A percentile compares a stretch with the other conserved stretches of the same genome.
Conservation (phyloP, 1,139 yeast genomes). For the Suhomyces maxii region DNA sequence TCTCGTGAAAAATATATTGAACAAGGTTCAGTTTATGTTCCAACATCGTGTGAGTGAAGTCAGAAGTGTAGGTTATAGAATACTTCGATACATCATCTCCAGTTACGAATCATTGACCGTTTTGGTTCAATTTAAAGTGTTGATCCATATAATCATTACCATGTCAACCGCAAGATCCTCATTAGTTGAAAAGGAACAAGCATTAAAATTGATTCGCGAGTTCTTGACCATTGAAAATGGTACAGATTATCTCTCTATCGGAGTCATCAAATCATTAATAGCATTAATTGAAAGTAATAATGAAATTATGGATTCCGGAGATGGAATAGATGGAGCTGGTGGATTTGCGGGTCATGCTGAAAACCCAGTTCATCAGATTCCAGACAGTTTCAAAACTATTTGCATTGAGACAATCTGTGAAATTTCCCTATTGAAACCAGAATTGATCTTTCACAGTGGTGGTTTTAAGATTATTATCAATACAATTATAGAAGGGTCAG, state of each 20-base stretch:
- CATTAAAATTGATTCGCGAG: conserved; percentile 67
- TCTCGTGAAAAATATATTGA: conserved; percentile 60
- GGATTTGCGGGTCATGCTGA: conserved; percentile 1
- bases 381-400: conserved; percentile 41
- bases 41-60: conserved; percentile 61
- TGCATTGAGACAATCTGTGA: conserved; percentile 76
- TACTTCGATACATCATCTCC: conserved; percentile 64
- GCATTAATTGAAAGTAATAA: conserved; percentile 50
- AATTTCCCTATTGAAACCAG: conserved; percentile 61
- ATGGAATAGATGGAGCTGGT: conserved; percentile 2
- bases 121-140: conserved; percentile 52
- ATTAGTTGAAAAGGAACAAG: conserved; percentile 73
- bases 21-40: conserved; percentile 60
- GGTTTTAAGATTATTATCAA: conserved; percentile 63
- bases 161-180: conserved; percentile 55
- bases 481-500: conserved; percentile 61
- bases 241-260: conserved; percentile 55
- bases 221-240: conserved; percentile 63
- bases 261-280: conserved; percentile 70
- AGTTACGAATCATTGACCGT: conserved; percentile 52
- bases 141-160: conserved; percentile 63
- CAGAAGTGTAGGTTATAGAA: conserved; percentile 72
- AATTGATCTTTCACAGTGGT: conserved; percentile 59
- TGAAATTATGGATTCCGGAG: conserved; percentile 8
- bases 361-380: conserved; percentile 6